Evolutionary conservation across 2,329 filamentous ascomycete genomes (phyloP), one percentile per base, ranked within the genome.

Genomic region (Fusarium gaditjirri): DNA sequence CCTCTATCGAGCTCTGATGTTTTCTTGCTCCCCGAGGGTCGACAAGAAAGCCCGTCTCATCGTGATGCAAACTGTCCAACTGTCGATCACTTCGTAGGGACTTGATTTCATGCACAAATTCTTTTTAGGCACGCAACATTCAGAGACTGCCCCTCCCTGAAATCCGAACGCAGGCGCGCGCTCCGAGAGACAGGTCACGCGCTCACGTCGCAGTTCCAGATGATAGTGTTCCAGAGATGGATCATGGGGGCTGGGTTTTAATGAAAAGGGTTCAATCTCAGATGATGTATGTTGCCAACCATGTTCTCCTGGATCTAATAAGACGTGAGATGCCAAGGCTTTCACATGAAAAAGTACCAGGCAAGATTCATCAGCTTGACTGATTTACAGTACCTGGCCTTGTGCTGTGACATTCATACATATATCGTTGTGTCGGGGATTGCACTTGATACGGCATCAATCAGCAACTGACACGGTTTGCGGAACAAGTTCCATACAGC

Each of bases 401-500:
- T 39, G 49, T 53, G 19, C 23, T 53, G 25, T 56, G 41, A 29
- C 25, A n/a, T 44, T 69, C 23, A 57, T 33, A 39, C 56, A 58
- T 39, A 43, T 56, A 61, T 39, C 49, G 57, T 46, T 42, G 23
- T 56, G 39, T 53, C 71, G 71, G 68, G 59, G 71, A 63, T 72
- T 68, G 61, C 65, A 41, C 71, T 74, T 66, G 60, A 66, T 70
- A 56, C 54, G 70, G 72, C 50, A 75, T 71, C 66, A 71, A 73
- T 73, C 71, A 72, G 50, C 71, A 73, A 61, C 50, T 38, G 55
- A 56, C 54, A 53, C 54, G 53, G 53, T 42, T 56, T 60, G 59
- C 66, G 62, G 70, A 56, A 41, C 49, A 65, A 25, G 65, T 54
- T 44, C 64, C 58, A 69, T 68, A 52, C 44, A 39, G 27, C 31